A percentile compares a stretch with the other conserved stretches of the same genome.
These are phyloP conservation scores for Saitozyma sp. DNA, from an alignment of 768 basidiomycete genomes.

Conservation along the genomic window DNA sequence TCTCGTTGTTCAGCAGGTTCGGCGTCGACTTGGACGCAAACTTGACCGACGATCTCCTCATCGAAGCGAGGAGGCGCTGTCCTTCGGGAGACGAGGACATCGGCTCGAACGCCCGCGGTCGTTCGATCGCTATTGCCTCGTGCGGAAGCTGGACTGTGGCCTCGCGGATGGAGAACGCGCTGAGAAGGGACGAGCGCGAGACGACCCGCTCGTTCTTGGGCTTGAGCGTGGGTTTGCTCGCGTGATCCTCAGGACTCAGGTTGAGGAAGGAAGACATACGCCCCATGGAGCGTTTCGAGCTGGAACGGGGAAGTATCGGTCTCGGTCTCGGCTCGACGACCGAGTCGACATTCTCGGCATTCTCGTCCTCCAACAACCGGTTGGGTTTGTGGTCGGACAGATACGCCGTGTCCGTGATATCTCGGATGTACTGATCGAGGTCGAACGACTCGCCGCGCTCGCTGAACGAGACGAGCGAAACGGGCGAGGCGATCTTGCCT, in stretches of 20 bases:
- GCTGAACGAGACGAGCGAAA: not conserved
- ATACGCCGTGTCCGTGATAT: constrained; percentile 8
- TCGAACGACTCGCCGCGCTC: constrained; percentile 14
- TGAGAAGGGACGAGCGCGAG: not conserved
- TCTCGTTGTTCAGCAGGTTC: too few species aligned
- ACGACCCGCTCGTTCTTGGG: not conserved
- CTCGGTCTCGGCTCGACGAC: not conserved
- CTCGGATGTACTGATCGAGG: constrained; percentile 24
- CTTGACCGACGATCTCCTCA: too few species aligned
- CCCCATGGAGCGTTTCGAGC: not conserved
- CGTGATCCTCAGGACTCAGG: not conserved
- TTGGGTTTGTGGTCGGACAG: too few species aligned
- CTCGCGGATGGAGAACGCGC: constrained; percentile 10
- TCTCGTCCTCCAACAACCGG: not conserved
- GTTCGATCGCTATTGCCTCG: constrained; percentile 1
- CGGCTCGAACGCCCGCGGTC: too few species aligned
- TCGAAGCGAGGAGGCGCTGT: too few species aligned
- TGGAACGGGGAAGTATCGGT: not conserved
- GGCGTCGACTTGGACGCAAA: too few species aligned
- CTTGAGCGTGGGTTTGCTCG: not conserved
- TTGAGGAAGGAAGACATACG: not conserved
- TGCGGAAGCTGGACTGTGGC: constrained; percentile 5
- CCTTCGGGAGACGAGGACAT: too few species aligned
- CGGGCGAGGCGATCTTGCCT: too few species aligned
- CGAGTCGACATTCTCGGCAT: not conserved